Conservation (phyloP, 805 yeast species). For the Wickerhamomyces bisporus region DNA sequence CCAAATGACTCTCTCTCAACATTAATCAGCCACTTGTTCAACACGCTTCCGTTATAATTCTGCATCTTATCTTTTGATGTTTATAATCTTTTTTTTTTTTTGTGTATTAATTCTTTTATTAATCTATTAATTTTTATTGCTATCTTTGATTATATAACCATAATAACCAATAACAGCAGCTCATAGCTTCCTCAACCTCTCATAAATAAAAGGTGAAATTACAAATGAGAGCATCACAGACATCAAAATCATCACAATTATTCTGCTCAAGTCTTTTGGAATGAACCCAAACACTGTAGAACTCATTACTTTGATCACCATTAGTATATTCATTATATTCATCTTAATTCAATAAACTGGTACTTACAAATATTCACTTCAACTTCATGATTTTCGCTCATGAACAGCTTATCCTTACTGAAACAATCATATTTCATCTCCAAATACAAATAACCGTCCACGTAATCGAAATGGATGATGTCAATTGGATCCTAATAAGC, state of each 20-base stretch:
- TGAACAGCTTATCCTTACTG: constrained; percentile 8
- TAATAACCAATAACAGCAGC: too few relatives aligned
- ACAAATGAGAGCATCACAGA: neutral
- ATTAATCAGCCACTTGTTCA: too few relatives aligned
- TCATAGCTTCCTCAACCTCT: too few relatives aligned
- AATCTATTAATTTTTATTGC: too few relatives aligned
- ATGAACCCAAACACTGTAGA: constrained; percentile 1
- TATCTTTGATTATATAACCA: too few relatives aligned
- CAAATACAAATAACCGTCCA: constrained; percentile 5
- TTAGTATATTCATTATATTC: neutral
- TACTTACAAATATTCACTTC: constrained; percentile 5
- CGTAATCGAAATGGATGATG: constrained; percentile 10
- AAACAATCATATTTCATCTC: constrained; percentile 12
- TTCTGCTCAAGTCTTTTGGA: constrained; percentile 4
- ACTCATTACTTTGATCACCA: neutral
- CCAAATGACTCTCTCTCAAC: too few relatives aligned
- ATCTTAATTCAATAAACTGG: too few relatives aligned
- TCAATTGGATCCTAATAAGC: constrained; percentile 17
- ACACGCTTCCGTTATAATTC: too few relatives aligned
- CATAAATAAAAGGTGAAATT: too few relatives aligned
- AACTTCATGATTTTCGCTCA: constrained; percentile 5
- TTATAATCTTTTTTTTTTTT: too few relatives aligned
- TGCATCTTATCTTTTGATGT: too few relatives aligned
- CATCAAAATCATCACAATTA: neutral
- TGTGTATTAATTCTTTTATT: too few relatives aligned